These are phyloP conservation scores for Gossypium herbaceum DNA, from an alignment of 345 rosid species.

Conservation along the genomic window DNA sequence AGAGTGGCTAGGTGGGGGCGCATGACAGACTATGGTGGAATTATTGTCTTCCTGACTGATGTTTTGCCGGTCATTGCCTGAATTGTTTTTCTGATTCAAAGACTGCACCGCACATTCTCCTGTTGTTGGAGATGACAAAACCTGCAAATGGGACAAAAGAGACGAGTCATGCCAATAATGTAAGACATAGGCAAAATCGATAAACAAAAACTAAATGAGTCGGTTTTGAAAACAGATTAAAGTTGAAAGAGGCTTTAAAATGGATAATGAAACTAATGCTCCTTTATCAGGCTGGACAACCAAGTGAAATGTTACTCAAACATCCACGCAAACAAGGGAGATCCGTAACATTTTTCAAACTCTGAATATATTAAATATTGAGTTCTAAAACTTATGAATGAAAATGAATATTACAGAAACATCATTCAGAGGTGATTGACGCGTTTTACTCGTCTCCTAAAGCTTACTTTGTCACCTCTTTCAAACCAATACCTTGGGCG, in stretches of 20 bases:
- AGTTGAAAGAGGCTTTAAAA: background rate
- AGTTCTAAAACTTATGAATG: background rate
- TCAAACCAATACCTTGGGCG: background rate
- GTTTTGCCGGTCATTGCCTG: background rate
- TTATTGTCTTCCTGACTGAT: background rate
- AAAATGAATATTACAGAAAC: background rate
- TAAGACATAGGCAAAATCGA: background rate
- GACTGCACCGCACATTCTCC: background rate
- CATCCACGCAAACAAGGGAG: background rate
- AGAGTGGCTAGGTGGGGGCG: background rate
- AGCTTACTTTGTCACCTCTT: background rate
- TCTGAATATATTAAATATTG: background rate
- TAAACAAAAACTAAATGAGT: background rate
- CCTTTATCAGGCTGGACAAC: background rate
- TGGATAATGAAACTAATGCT: background rate
- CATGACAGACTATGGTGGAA: background rate
- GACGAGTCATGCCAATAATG: background rate
- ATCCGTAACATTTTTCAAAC: background rate
- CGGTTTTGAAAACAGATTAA: background rate
- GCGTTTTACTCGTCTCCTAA: background rate
- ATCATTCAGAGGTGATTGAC: background rate
- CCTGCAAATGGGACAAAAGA: slow-evolving; percentile 1
- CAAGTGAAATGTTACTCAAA: background rate
- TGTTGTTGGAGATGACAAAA: background rate
- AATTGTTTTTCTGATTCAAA: background rate